Evolutionary conservation across 371 early-diverging fungal genomes (phyloP).

Genomic region (Dipsacomyces acuminosporus): DNA sequence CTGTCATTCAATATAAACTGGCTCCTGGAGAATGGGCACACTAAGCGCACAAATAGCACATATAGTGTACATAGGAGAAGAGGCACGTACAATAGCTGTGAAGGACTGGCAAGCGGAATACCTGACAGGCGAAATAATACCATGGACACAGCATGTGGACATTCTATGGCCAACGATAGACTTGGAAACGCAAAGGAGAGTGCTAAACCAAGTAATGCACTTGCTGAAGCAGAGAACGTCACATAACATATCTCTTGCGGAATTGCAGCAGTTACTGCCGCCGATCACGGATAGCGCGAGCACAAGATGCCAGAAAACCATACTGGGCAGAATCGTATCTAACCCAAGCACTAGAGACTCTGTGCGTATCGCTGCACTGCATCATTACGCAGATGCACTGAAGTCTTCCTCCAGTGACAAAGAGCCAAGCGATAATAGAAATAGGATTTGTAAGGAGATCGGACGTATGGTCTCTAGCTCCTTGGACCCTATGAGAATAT

Average conservation of each 20-base stretch:
- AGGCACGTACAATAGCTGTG: constrained; percentile 3
- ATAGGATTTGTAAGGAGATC: too few relatives aligned
- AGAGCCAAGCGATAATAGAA: too few relatives aligned
- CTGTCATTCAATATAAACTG: too few relatives aligned
- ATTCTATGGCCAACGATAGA: not conserved
- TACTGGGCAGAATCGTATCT: not conserved
- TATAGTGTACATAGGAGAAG: constrained; percentile 8
- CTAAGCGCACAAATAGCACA: constrained; percentile 30
- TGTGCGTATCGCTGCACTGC: not conserved
- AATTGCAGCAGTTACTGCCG: not conserved
- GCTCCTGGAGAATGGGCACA: constrained; percentile 20
- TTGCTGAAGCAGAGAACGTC: not conserved
- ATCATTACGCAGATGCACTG: not conserved
- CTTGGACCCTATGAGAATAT: not conserved
- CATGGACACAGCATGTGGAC: not conserved
- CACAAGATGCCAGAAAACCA: not conserved
- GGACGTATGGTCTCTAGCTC: not conserved
- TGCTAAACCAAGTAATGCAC: not conserved
- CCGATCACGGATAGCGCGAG: not conserved
- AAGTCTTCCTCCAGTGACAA: too few relatives aligned
- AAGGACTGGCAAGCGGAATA: constrained; percentile 6
- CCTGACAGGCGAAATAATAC: not conserved
- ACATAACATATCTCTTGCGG: not conserved
- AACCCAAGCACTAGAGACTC: not conserved
- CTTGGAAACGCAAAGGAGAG: not conserved